These are phyloP conservation scores for Cydonia oblonga DNA, from an alignment of 331 rosid species.

Conservation along the genomic window DNA sequence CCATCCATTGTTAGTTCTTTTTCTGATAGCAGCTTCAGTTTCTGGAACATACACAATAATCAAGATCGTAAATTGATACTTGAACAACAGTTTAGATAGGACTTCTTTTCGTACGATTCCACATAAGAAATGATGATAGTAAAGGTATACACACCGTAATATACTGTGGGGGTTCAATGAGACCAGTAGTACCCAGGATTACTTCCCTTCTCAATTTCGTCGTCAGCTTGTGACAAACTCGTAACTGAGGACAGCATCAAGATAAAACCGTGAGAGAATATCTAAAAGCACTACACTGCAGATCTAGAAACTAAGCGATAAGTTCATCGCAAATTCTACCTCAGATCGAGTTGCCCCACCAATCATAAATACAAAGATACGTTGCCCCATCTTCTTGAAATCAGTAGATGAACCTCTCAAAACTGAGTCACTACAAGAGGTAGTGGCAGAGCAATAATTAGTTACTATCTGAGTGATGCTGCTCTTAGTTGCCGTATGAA, in stretches of 20 bases:
- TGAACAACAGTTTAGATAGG: background rate
- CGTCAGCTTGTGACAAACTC: slow-evolving; percentile 87
- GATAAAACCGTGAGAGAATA: slow-evolving; percentile 3
- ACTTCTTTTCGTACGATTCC: background rate
- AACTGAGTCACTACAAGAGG: slow-evolving; percentile 49
- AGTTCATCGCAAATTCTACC: slow-evolving; percentile 31
- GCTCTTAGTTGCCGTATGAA: background rate
- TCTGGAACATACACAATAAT: slow-evolving; percentile 35
- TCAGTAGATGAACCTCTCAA: slow-evolving; percentile 46
- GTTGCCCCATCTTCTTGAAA: slow-evolving; percentile 71
- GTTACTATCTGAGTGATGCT: background rate
- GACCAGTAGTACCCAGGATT: slow-evolving; percentile 65
- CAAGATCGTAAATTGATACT: background rate
- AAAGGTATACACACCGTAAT: slow-evolving; percentile 46
- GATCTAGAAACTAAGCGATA: background rate
- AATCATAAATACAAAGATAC: slow-evolving; percentile 67
- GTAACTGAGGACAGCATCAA: slow-evolving; percentile 47
- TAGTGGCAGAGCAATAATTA: background rate
- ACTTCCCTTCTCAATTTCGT: slow-evolving; percentile 77
- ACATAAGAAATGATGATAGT: background rate
- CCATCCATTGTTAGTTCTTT: slow-evolving; percentile 13
- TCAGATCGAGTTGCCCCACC: slow-evolving; percentile 98
- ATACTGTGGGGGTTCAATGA: slow-evolving; percentile 66
- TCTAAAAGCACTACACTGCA: background rate
- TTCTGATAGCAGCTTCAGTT: slow-evolving; percentile 51